phyloP scores from a whole-genome alignment of 768 basidiomycete species.

The Fomitopsis serialis region DNA sequence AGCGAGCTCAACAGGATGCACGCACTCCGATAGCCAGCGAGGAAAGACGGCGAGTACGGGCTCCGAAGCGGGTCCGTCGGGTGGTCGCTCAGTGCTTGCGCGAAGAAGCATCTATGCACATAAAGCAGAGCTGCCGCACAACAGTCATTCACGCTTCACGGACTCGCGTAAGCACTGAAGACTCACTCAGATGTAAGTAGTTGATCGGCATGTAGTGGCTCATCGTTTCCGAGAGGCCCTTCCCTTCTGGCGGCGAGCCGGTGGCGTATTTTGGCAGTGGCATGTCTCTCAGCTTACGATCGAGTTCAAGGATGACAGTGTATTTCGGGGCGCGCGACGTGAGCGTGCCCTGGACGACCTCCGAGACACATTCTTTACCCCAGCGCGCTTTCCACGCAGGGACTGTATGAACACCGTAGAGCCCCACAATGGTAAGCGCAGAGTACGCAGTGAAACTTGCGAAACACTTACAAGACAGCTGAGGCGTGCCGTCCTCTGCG shows the following conservation, averaged over 20 bases:
- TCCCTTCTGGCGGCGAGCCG: slow-evolving; percentile 42
- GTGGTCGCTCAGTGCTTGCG: slow-evolving; percentile 60
- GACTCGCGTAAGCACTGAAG: neutral
- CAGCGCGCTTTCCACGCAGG: slow-evolving; percentile 55
- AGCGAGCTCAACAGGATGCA: slow-evolving; percentile 55
- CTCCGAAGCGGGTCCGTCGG: slow-evolving; percentile 64
- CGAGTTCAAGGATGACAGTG: slow-evolving; percentile 61
- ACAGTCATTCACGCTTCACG: slow-evolving; percentile 48
- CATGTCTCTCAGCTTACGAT: slow-evolving; percentile 61
- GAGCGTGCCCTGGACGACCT: slow-evolving; percentile 51
- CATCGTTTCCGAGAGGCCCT: slow-evolving; percentile 59
- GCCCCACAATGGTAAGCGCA: slow-evolving; percentile 42
- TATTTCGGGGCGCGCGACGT: slow-evolving; percentile 57
- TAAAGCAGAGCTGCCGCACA: slow-evolving; percentile 62
- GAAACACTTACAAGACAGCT: slow-evolving; percentile 26
- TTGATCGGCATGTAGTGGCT: slow-evolving; percentile 71
- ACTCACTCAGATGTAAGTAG: slow-evolving; percentile 64
- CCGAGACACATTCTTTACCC: slow-evolving; percentile 45
- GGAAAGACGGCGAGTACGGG: slow-evolving; percentile 66
- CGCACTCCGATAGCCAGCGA: slow-evolving; percentile 68
- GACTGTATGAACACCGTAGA: slow-evolving; percentile 52
- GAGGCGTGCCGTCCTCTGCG: slow-evolving; percentile 50
- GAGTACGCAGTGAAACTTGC: neutral
- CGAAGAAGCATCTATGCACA: slow-evolving; percentile 67
- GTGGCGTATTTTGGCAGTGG: slow-evolving; percentile 60